Percentiles rank a stretch among this genome's conserved stretches.
Evolutionary conservation across 768 basidiomycete species (phyloP).

Genomic region (Xerocomus potaroensis): DNA sequence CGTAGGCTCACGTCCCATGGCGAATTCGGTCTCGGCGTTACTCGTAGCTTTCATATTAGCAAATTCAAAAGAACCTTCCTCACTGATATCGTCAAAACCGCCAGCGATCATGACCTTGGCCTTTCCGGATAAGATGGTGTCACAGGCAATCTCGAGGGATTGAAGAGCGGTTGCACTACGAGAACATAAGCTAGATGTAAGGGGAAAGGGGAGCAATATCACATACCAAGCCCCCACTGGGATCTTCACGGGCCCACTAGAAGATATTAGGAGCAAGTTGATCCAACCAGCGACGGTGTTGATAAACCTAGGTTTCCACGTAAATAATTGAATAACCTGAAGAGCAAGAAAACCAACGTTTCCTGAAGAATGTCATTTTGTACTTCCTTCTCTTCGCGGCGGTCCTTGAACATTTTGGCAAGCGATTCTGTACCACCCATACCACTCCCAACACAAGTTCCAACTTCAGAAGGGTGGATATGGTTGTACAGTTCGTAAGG

Average conservation of each 20-base stretch:
- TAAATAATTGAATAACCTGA: conserved; percentile 6
- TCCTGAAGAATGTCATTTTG: conserved; percentile 99
- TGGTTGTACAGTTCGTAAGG: conserved; percentile 97
- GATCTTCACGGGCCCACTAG: conserved; percentile 97
- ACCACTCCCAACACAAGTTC: conserved; percentile 90
- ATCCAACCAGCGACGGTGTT: conserved; percentile 99
- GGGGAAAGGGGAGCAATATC: background rate
- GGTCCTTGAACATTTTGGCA: conserved; percentile 98
- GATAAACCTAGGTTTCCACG: conserved; percentile 67
- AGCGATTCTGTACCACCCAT: conserved; percentile 95
- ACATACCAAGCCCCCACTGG: conserved; percentile 96
- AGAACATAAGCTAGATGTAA: conserved; percentile 1
- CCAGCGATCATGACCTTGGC: conserved; percentile 99
- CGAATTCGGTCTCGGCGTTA: conserved; percentile 95
- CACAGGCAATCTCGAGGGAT: conserved; percentile 97
- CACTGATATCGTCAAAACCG: conserved; percentile 96
- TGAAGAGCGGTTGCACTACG: conserved; percentile 91
- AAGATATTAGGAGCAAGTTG: conserved; percentile 90
- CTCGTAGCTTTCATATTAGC: conserved; percentile 99
- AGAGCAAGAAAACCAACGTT: conserved; percentile 55
- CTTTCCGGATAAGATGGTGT: conserved; percentile 90
- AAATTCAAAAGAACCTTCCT: conserved; percentile 98
- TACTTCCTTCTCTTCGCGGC: conserved; percentile 95
- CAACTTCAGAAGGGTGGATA: conserved; percentile 95
- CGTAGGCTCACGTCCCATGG: conserved; percentile 97